Evolutionary conservation across 2,329 filamentous ascomycete genomes (phyloP), one percentile per base, ranked within the genome.

Genomic region (Bimuria novae-zelandiae): DNA sequence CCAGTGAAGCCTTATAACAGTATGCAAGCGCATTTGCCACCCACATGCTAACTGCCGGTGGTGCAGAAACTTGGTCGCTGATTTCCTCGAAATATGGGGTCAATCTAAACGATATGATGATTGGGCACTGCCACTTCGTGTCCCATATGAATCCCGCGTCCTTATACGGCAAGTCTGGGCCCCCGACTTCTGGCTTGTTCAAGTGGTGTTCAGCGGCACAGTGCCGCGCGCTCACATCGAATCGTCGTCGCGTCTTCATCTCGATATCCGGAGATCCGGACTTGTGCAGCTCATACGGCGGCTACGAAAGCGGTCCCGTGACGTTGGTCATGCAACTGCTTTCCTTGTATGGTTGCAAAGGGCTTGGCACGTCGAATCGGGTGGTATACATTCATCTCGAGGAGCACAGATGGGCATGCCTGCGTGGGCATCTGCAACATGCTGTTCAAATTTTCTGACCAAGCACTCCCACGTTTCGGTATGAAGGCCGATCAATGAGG

Each of bases 41-140:
- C 52, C 52, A 55, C 51, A 60, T 55, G 51, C 32, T 43, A 69
- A 65, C 58, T 69, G 62, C 65, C 67, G 66, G 61, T 36, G 55
- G 57, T 56, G 47, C 56, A 61, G 56, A 58, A 57, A 42, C 49
- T 52, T 64, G 59, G 59, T 66, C 55, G 59, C 50, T 56, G 49
- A 55, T 54, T 61, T 52, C 45, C 49, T 57, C 55, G 55, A 53
- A 52, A 63, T 65, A 63, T 65, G 59, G 56, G 51, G 53, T 65
- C 64, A 68, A 70, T 70, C 42, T 69, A 69, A 59, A 30, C 35
- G 48, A 52, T 60, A 52, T 61, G 53, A 59, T 55, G 54, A 68
- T 68, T 68, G 65, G 67, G 56, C 52, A 62, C 52, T 32, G 42
- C 25, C 39, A 57, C 57, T 49, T 60, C 49, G 52, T 57, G 19